Evolutionary conservation across 768 basidiomycete species (phyloP), one percentile per base, ranked within the genome.

Genomic region (Boletus tylopilopsis): DNA sequence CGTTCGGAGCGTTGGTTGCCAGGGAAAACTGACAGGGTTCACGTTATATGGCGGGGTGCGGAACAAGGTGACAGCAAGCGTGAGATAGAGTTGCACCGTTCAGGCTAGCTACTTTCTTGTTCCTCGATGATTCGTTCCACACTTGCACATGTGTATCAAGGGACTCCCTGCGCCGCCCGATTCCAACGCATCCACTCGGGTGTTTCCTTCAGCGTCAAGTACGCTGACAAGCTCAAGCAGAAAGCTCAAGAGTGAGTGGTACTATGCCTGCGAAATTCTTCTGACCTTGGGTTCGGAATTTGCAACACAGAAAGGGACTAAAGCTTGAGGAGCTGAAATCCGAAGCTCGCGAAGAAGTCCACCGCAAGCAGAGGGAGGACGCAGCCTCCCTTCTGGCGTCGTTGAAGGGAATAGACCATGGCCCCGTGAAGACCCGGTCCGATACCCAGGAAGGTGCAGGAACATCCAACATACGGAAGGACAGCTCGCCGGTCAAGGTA

Each of bases 401-500:
- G 11, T 45, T 56, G 23, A 55, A 18, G 29, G 65, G 42, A 25
- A 51, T 19, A 37, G 58, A 45, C n/a, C 7, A 24, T 19, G 52
- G 42, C 33, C 49, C 25, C 19, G 32, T 22, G 15, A 59, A 52
- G 29, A 45, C 56, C 34, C 37, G 36, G 19, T 23, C 54, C 7
- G 37, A 36, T 51, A 33, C 50, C 25, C 12, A 23, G 2, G 30
- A 53, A 27, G 25, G 43, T 30, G 18, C 63, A 32, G 40, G 43
- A 37, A 34, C 24, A 35, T 51, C 47, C 21, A 56, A 41, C 19
- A 51, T 56, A 24, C 78, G 84, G 33, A 83, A 76, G 57, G 87
- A 88, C 59, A 78, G 78, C 46, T 80, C 85, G 15, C 86, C 87
- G 7, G 68, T 88, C 45, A 85, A 81, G 74, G 84, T 77, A 59